These are phyloP conservation scores for Amanita inopinata DNA, from an alignment of 768 basidiomycete species.

Conservation along the genomic window DNA sequence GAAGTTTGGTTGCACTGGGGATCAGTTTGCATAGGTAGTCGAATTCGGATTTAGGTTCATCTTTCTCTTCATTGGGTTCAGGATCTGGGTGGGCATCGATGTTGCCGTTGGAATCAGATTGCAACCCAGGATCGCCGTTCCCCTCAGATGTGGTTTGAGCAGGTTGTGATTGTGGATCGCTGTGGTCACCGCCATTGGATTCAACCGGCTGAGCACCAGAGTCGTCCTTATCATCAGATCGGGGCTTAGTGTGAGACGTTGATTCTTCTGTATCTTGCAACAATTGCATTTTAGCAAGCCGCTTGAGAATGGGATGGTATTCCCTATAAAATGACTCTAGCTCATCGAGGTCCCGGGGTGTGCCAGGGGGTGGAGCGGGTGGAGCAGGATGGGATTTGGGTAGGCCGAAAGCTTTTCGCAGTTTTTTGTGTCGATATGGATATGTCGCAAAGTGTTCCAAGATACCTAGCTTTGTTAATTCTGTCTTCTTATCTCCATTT, in stretches of 20 bases:
- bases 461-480: slow-evolving; percentile 31
- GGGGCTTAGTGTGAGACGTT: too few relatives aligned
- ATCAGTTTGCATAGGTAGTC: slow-evolving; percentile 19
- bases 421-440: slow-evolving; percentile 23
- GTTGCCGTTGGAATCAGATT: too few relatives aligned
- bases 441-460: slow-evolving; percentile 28
- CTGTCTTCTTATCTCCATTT: slow-evolving; percentile 5
- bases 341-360: slow-evolving; percentile 13
- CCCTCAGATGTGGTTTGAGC: too few relatives aligned
- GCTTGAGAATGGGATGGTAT: slow-evolving; percentile 30
- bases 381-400: slow-evolving; percentile 11
- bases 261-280: too few relatives aligned
- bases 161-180: too few relatives aligned
- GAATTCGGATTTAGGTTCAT: too few relatives aligned
- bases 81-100: background rate
- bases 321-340: slow-evolving; percentile 23
- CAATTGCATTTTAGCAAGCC: slow-evolving; percentile 22
- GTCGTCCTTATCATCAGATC: too few relatives aligned
- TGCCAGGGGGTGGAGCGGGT: background rate
- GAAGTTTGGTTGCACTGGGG: slow-evolving; percentile 21
- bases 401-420: slow-evolving; percentile 23
- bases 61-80: too few relatives aligned
- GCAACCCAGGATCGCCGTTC: too few relatives aligned
- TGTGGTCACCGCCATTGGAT: too few relatives aligned
- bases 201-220: background rate